Base-by-base conservation (phyloP, 2,329 filamentous ascomycete species). In the Penicillium aurantiogriseum region DNA sequence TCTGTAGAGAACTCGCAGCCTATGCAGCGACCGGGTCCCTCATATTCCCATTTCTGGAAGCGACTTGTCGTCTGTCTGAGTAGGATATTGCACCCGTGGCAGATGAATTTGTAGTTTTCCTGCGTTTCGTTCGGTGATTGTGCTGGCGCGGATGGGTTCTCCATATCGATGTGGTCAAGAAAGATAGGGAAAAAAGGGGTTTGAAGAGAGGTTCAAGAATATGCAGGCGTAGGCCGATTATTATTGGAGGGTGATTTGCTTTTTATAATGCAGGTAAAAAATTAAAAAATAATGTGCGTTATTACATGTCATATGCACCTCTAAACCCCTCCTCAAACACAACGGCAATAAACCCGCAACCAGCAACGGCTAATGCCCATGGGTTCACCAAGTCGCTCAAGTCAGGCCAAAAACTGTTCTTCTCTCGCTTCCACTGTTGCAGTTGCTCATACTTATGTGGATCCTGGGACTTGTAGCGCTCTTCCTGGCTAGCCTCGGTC, bases 391-490 rank as follows among this genome's bases (percentile, higher is more conserved):
- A 54, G 69, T 85, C 81, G 31, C 74, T 68, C 1, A 77, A 47
- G 11, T 73, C 73, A 1, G 84, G 84, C 84, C 84, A 87, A 71
- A 87, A 84, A 39, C 81, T 80, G 63, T 87, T 85, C 70, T 84
- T 84, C 64, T 82, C 78, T 23, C 70, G 60, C 50, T 77, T 76
- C 74, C 82, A 86, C 53, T 78, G 68, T 64, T 80, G 73, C 21
- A 86, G 74, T 61, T 86, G 79, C 43, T 76, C 72, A 50, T 81
- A 78, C 69, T 86, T 86, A 46, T 76, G 68, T 5, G 78, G 76
- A 56, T 81, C 78, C 15, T 79, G 77, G 39, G 76, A 75, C 21
- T 76, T 76, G 65, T 86, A 86, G 5, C 83, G 78, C 51, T 79
- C 75, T 52, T 77, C 76, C 67, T 85, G 83, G 54, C 74, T 75